These are phyloP conservation scores for Anethum foeniculum DNA, from an alignment of 140 eudicot genomes.

Conservation along the genomic window DNA sequence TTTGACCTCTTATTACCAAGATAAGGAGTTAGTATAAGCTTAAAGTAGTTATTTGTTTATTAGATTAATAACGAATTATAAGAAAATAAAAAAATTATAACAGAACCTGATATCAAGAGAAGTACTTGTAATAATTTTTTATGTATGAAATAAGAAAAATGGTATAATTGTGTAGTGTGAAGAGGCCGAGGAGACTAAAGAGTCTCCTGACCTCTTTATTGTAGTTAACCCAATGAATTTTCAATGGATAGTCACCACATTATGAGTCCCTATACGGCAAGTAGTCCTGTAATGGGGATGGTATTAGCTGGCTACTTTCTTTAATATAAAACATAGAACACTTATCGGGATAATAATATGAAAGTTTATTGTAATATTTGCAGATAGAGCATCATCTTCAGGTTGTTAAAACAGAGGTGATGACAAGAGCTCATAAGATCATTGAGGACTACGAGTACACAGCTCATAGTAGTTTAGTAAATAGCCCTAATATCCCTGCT, in stretches of 20 bases:
- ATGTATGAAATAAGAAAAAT: background rate
- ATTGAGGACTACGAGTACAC: slow-evolving; percentile 88
- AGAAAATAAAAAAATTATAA: background rate
- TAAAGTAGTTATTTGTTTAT: background rate
- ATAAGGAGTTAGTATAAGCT: background rate
- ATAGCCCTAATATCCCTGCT: slow-evolving; percentile 61
- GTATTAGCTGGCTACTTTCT: background rate
- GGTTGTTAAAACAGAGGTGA: slow-evolving; percentile 87
- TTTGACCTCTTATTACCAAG: background rate
- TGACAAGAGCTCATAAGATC: slow-evolving; percentile 50
- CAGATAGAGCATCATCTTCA: slow-evolving; percentile 96
- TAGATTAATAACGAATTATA: too few relatives aligned
- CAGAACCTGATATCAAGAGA: background rate
- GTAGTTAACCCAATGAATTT: background rate
- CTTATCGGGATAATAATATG: background rate
- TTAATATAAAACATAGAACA: background rate
- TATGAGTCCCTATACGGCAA: background rate
- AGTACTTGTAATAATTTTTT: background rate
- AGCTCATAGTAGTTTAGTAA: slow-evolving; percentile 87
- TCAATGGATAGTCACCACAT: background rate
- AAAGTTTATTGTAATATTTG: slow-evolving; percentile 13
- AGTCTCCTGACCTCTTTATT: background rate
- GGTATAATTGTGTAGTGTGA: background rate
- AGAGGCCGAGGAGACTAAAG: background rate
- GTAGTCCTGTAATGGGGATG: background rate